phyloP scores from a whole-genome alignment of 805 yeast genomes.

The Brettanomyces naardenensis region DNA sequence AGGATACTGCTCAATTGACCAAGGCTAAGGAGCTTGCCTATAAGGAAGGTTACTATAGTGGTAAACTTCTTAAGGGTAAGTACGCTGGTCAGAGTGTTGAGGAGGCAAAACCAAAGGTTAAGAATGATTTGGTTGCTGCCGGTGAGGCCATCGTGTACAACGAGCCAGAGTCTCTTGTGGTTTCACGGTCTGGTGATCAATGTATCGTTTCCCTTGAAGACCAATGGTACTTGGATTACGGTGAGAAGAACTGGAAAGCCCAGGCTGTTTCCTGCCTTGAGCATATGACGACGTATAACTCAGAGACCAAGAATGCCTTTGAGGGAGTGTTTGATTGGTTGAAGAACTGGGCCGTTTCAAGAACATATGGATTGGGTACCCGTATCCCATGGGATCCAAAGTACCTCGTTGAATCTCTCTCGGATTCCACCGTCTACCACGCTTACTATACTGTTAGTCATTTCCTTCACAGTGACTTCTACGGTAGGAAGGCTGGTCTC shows the following conservation, averaged over 20 bases:
- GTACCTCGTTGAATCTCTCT: constrained; percentile 86
- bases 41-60: constrained; percentile 94
- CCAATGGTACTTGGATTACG: constrained; percentile 97
- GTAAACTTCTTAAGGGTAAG: constrained; percentile 70
- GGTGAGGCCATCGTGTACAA: constrained; percentile 84
- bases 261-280: constrained; percentile 74
- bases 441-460: constrained; percentile 89
- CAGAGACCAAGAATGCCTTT: constrained; percentile 84
- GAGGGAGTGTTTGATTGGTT: constrained; percentile 95
- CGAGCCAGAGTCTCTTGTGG: constrained; percentile 87
- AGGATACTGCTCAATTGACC: constrained; percentile 79
- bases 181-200: constrained; percentile 93
- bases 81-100: constrained; percentile 88
- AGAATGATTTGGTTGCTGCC: constrained; percentile 66
- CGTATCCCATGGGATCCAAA: constrained; percentile 94
- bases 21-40: constrained; percentile 91
- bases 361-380: constrained; percentile 94
- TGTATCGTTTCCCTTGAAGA: constrained; percentile 96
- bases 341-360: constrained; percentile 96
- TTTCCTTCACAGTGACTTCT: constrained; percentile 76
- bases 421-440: constrained; percentile 95
- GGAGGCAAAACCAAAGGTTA: constrained; percentile 80
- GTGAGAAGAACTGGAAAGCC: constrained; percentile 85
- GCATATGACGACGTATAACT: constrained; percentile 66
- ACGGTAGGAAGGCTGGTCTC: constrained; percentile 70